These are phyloP conservation scores for Alternaria postmessia DNA, from an alignment of 2,329 filamentous ascomycete genomes.

Conservation along the genomic window DNA sequence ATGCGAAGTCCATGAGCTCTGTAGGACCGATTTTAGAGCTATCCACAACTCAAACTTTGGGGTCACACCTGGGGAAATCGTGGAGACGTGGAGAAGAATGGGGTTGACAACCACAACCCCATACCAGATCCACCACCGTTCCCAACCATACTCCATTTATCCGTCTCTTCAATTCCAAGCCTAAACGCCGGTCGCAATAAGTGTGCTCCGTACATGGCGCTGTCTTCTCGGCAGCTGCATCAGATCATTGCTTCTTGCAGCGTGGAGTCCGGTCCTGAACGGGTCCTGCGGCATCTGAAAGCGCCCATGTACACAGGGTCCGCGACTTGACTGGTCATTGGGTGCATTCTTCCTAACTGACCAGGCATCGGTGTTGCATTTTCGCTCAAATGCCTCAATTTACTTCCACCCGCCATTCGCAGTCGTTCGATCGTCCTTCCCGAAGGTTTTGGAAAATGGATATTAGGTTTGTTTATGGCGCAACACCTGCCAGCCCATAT, in stretches of 20 bases:
- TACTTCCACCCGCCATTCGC: background rate
- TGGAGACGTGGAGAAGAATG: constrained; percentile 15
- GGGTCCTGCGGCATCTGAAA: constrained; percentile 11
- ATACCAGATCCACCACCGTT: constrained; percentile 3
- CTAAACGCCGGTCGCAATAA: constrained; percentile 3
- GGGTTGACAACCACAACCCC: background rate
- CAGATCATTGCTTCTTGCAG: constrained; percentile 14
- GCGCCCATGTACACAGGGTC: background rate
- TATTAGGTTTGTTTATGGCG: background rate
- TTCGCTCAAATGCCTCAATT: constrained; percentile 4
- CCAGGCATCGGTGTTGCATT: constrained; percentile 1
- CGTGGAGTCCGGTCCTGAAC: constrained; percentile 6
- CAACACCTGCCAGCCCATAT: background rate
- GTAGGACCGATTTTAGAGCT: background rate
- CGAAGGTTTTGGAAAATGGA: background rate
- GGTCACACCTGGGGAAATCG: constrained; percentile 7
- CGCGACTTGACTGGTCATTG: constrained; percentile 6
- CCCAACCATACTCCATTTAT: constrained; percentile 3
- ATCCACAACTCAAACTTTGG: constrained; percentile 1
- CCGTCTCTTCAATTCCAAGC: constrained; percentile 12
- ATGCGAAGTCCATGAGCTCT: constrained; percentile 1
- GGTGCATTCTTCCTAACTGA: background rate
- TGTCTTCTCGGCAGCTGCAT: constrained; percentile 1
- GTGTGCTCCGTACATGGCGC: background rate
- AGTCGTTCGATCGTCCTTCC: background rate